Percentiles rank a stretch among this genome's conserved stretches.
Conservation (phyloP, 2,329 filamentous ascomycete species). For the Epichloe scottii region DNA sequence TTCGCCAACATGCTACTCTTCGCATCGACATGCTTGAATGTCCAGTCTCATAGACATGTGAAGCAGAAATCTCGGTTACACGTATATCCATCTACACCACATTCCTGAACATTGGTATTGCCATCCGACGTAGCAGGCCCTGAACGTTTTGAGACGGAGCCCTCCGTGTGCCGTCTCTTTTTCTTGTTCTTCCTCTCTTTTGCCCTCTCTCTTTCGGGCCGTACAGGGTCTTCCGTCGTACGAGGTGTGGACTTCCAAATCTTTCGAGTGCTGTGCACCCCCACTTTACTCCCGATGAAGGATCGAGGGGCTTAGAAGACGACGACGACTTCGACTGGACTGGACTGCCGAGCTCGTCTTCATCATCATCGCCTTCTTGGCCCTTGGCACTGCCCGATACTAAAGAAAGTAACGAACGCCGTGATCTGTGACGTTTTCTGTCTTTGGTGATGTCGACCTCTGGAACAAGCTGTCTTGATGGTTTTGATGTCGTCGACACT, state of each 20-base stretch:
- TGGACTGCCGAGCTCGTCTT: conserved; percentile 1
- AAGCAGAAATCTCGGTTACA: conserved; percentile 50
- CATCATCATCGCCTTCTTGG: conserved; percentile 1
- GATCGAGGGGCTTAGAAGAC: conserved; percentile 8
- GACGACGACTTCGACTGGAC: conserved; percentile 7
- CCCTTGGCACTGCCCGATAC: neutral
- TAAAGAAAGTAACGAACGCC: conserved; percentile 3
- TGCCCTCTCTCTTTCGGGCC: conserved; percentile 14
- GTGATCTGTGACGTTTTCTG: conserved; percentile 1
- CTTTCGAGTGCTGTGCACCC: conserved; percentile 11
- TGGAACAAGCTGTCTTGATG: neutral
- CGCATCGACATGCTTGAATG: neutral
- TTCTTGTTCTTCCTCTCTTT: conserved; percentile 4
- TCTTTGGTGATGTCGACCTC: neutral
- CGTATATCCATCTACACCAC: conserved; percentile 41
- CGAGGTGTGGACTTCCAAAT: conserved; percentile 17
- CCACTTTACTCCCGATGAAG: conserved; percentile 8
- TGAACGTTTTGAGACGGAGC: conserved; percentile 11
- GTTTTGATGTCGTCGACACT: neutral
- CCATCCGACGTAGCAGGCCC: conserved; percentile 31
- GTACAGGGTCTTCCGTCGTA: conserved; percentile 17
- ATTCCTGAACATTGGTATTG: conserved; percentile 32
- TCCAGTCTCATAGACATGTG: conserved; percentile 28
- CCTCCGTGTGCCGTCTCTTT: conserved; percentile 4
- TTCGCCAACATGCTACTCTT: too few species aligned